Evolutionary conservation across 2,329 filamentous ascomycete species (phyloP).

Genomic region (Mariannaea elegans): DNA sequence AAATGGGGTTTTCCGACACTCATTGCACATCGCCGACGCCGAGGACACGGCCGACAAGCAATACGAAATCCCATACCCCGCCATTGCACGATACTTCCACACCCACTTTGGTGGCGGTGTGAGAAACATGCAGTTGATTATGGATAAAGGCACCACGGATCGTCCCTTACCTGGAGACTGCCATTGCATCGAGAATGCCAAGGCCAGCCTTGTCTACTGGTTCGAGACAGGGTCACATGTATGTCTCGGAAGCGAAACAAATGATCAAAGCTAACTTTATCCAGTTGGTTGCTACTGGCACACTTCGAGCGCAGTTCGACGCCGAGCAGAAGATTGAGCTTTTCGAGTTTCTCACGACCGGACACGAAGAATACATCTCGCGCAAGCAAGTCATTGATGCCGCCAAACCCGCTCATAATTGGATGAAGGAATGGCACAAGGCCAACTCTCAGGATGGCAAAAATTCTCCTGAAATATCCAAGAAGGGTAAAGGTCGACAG

Average conservation of each 20-base stretch:
- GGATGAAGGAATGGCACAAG: slow-evolving; percentile 72
- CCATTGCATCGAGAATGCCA: slow-evolving; percentile 78
- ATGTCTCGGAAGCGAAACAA: slow-evolving; percentile 44
- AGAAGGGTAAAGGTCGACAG: slow-evolving; percentile 68
- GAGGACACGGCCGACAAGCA: slow-evolving; percentile 74
- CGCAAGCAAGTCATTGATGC: slow-evolving; percentile 70
- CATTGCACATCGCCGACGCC: slow-evolving; percentile 66
- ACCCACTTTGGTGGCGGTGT: slow-evolving; percentile 90
- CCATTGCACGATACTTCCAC: slow-evolving; percentile 87
- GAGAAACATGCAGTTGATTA: slow-evolving; percentile 83
- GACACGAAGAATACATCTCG: slow-evolving; percentile 85
- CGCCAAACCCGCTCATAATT: slow-evolving; percentile 68
- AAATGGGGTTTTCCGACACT: slow-evolving; percentile 79
- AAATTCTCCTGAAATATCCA: slow-evolving; percentile 72
- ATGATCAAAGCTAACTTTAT: slow-evolving; percentile 25
- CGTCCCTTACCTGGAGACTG: slow-evolving; percentile 68
- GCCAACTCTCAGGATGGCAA: slow-evolving; percentile 66
- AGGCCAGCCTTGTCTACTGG: slow-evolving; percentile 87
- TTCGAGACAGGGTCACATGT: slow-evolving; percentile 86
- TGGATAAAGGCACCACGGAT: slow-evolving; percentile 72
- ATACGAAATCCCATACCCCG: slow-evolving; percentile 85
- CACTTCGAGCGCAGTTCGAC: slow-evolving; percentile 82
- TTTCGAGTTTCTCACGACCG: slow-evolving; percentile 80
- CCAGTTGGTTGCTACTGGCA: slow-evolving; percentile 80
- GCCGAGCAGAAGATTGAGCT: slow-evolving; percentile 81